Conservation (phyloP, 2,329 filamentous ascomycete species). For the Colletotrichum melonis region DNA sequence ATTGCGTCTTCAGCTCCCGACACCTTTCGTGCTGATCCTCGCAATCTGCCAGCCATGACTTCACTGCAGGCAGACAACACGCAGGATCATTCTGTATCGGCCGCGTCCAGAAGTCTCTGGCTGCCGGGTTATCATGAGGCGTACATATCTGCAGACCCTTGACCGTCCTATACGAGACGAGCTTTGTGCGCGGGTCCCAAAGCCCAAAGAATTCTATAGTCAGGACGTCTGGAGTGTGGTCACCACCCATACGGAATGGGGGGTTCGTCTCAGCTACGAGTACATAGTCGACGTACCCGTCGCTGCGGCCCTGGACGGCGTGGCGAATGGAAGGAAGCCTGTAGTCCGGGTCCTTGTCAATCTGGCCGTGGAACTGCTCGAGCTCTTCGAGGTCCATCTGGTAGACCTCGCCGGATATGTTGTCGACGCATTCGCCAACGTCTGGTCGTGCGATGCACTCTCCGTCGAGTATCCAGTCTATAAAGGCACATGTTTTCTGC, state of each 20-base stretch:
- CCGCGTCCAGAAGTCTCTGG: not conserved
- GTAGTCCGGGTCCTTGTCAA: not conserved
- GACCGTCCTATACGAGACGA: not conserved
- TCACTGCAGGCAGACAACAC: not conserved
- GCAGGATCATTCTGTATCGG: not conserved
- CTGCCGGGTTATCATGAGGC: not conserved
- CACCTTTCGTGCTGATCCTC: not conserved
- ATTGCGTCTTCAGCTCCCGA: not conserved
- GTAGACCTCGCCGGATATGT: not conserved
- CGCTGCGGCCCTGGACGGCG: not conserved
- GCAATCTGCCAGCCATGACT: not conserved
- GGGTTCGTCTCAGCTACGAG: not conserved
- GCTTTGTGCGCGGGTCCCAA: not conserved
- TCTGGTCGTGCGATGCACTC: not conserved
- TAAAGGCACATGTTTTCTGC: not conserved
- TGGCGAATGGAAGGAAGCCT: not conserved
- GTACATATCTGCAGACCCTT: not conserved
- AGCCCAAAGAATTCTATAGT: not conserved
- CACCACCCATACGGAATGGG: not conserved
- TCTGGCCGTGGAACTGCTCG: not conserved
- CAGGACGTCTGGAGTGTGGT: not conserved
- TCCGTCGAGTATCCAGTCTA: not conserved
- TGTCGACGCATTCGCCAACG: not conserved
- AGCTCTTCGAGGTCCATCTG: not conserved
- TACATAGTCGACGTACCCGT: not conserved